Evolutionary conservation across 441 rosid genomes (phyloP).

Genomic region (Euphorbia celastroides): DNA sequence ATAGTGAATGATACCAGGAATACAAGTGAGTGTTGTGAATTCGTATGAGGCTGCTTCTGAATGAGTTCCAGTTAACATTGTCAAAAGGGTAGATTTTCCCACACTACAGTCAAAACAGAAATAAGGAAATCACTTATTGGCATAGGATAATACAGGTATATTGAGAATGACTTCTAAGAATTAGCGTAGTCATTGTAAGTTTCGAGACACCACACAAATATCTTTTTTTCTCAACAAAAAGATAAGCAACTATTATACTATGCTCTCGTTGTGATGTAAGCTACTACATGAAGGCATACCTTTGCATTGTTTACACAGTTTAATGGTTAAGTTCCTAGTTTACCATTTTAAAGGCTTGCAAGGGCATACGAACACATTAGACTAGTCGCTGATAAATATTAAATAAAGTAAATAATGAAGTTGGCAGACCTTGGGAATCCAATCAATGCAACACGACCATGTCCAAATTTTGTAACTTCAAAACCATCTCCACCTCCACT

Average conservation of each 20-base stretch:
- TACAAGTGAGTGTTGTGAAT: slow-evolving; percentile 96
- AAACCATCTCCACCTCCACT: slow-evolving; percentile 98
- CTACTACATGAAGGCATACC: no score
- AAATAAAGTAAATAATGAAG: slow-evolving; percentile 7
- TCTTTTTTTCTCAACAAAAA: no score
- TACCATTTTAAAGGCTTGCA: neutral
- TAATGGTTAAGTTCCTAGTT: neutral
- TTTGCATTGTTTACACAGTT: neutral
- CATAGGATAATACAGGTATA: neutral
- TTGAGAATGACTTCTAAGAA: neutral
- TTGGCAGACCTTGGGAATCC: slow-evolving; percentile 85
- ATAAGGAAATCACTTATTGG: neutral
- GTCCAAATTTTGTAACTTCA: slow-evolving; percentile 98
- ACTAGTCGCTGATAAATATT: neutral
- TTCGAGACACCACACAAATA: neutral
- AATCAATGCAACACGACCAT: slow-evolving; percentile 96
- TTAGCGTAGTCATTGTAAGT: neutral
- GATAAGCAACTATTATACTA: neutral
- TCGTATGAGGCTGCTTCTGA: slow-evolving; percentile 99
- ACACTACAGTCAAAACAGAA: slow-evolving; percentile 54
- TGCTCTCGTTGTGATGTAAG: neutral
- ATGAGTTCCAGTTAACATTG: slow-evolving; percentile 95
- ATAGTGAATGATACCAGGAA: slow-evolving; percentile 93
- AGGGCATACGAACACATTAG: neutral
- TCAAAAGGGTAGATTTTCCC: slow-evolving; percentile 93